Evolutionary conservation across 2,329 filamentous ascomycete species (phyloP), one percentile per base, ranked within the genome.

Genomic region (Aureobasidium pullulans): DNA sequence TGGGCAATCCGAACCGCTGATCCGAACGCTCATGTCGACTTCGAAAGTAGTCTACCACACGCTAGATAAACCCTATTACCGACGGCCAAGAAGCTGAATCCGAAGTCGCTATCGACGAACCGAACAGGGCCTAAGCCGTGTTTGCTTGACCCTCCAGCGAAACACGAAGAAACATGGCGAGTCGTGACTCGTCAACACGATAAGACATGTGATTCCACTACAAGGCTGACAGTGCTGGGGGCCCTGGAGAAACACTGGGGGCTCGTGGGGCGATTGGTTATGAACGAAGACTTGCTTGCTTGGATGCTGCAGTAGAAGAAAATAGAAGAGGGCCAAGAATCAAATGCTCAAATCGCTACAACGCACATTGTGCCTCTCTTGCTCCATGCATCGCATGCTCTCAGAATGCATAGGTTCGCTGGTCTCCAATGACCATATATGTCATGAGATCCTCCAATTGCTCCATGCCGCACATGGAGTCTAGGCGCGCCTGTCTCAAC

Each of bases 381-480:
- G 43, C 43, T 57, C 19, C 16, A 16, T 19, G 7, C 6, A 28
- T 36, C 39, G 16, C 29, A 47, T 44, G 37, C 16, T 52, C 9
- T 40, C 23, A 23, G 23, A 28, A 31, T 19, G 28, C 10, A 29
- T 52, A 52, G n/a, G n/a, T 28, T 3, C 23, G 11, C 32, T 31
- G 10, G 36, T 28, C 43, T 11, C 23, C 62, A 11, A 64, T 44
- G n/a, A 47, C 57, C 40, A 66, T 57, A 10, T 49, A 15, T 23
- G 64, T 64, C 58, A 65, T 53, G 7, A 58, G 50, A 29, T 59
- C 58, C 43, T 64, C 64, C 29, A 65, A 29, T 9, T 61, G 56
- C 23, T 63, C 59, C 56, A 49, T 50, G 11, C 46, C 46, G 37
- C 36, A 48, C 10, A 36, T 28, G 49, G 56, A 47, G 15, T 60